Percentiles rank a stretch among this genome's conserved stretches.
Conservation (phyloP, 2,329 filamentous ascomycete species). For the Cordyceps pruinosa region DNA sequence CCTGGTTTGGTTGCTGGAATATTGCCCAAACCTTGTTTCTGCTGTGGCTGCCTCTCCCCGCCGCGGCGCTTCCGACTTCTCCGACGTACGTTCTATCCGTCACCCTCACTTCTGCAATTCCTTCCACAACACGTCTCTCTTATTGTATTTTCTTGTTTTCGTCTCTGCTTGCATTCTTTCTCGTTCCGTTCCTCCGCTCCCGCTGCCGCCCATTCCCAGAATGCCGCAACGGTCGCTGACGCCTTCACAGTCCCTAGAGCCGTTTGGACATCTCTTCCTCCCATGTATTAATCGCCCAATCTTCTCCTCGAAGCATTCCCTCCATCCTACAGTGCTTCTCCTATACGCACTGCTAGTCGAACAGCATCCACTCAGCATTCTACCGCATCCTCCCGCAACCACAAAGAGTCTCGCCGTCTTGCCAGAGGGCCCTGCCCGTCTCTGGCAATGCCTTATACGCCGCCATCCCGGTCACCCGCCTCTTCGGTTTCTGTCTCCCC, state of each 20-base stretch:
- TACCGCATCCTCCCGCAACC: not conserved
- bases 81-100: constrained; percentile 8
- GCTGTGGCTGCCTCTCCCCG: not conserved
- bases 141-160: not conserved
- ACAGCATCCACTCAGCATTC: not conserved
- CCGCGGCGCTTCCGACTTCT: not conserved
- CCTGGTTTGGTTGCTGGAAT: constrained; percentile 13
- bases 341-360: constrained; percentile 9
- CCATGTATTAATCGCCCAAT: constrained; percentile 6
- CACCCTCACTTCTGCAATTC: too few relatives aligned
- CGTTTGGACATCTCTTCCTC: constrained; percentile 5
- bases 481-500: constrained; percentile 52
- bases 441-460: constrained; percentile 78
- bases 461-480: constrained; percentile 61
- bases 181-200: too few relatives aligned
- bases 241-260: constrained; percentile 4
- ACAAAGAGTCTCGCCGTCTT: not conserved
- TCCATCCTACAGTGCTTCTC: constrained; percentile 10
- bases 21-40: constrained; percentile 11
- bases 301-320: not conserved
- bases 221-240: not conserved
- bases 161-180: not conserved
- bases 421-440: constrained; percentile 3
- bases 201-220: too few relatives aligned
- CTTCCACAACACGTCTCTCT: not conserved